These are phyloP conservation scores for Aureobasidium subglaciale DNA, from an alignment of 2,329 filamentous ascomycete species.

Conservation along the genomic window DNA sequence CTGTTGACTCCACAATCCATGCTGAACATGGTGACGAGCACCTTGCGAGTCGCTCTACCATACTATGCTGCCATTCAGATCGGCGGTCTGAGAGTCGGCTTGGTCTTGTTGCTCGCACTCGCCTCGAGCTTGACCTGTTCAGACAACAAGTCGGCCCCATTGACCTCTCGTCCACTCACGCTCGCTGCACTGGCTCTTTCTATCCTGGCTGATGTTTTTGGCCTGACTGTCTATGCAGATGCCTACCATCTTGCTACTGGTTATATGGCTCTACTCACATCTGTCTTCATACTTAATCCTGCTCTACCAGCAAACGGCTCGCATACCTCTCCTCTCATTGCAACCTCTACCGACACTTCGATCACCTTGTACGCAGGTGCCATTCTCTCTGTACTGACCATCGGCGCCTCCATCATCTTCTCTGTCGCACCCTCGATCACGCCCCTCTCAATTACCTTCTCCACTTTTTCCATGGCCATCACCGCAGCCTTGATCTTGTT, in stretches of 20 bases:
- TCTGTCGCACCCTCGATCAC: conserved; percentile 29
- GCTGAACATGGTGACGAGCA: conserved; percentile 1
- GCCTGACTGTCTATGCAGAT: conserved; percentile 24
- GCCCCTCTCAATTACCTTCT: conserved; percentile 31
- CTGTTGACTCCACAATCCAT: neutral
- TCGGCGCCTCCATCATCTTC: conserved; percentile 30
- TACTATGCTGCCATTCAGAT: conserved; percentile 51
- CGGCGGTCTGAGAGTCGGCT: conserved; percentile 47
- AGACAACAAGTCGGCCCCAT: conserved; percentile 19
- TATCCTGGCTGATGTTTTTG: conserved; percentile 29
- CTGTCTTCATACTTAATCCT: conserved; percentile 43
- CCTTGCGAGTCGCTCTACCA: conserved; percentile 36
- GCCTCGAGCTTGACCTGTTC: conserved; percentile 38
- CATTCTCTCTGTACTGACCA: conserved; percentile 30
- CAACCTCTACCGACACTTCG: conserved; percentile 16
- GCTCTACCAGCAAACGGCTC: conserved; percentile 32
- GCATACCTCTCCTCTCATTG: conserved; percentile 10
- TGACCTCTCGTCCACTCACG: conserved; percentile 32
- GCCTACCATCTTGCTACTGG: conserved; percentile 34
- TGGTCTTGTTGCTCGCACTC: conserved; percentile 42
- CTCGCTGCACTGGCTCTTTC: conserved; percentile 29
- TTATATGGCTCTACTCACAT: conserved; percentile 40
- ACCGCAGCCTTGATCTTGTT: conserved; percentile 38
- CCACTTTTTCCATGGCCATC: conserved; percentile 35
- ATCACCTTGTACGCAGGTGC: conserved; percentile 32